Evolutionary conservation across 208 protist species (phyloP).

Genomic region (Phytomonas sp.): DNA sequence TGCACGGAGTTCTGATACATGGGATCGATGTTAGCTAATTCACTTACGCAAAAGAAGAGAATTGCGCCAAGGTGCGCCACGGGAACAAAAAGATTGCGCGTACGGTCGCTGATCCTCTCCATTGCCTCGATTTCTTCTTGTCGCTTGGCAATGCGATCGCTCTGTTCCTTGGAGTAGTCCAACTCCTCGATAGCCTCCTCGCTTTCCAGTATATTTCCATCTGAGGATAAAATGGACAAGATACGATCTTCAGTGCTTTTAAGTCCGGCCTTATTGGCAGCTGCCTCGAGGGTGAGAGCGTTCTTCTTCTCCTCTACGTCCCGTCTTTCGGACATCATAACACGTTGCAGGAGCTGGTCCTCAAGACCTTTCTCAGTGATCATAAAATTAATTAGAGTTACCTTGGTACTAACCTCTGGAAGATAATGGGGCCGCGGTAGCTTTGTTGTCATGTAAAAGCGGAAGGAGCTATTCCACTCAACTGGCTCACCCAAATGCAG

Average conservation of each 20-base stretch:
- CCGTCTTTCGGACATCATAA: conserved; percentile 91
- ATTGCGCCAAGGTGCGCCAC: conserved; percentile 92
- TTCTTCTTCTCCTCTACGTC: conserved; percentile 96
- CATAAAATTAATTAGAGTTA: conserved; percentile 96
- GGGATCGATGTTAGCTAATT: conserved; percentile 93
- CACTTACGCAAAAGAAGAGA: conserved; percentile 97
- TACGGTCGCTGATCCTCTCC: conserved; percentile 95
- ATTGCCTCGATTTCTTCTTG: conserved; percentile 94
- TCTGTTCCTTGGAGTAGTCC: conserved; percentile 91
- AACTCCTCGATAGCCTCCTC: conserved; percentile 93
- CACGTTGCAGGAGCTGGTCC: conserved; percentile 93
- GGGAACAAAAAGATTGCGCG: conserved; percentile 90
- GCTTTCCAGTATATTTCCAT: conserved; percentile 92
- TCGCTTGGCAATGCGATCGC: conserved; percentile 91
- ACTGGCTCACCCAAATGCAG: conserved; percentile 96
- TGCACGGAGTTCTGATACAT: conserved; percentile 97
- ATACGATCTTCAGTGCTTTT: conserved; percentile 89
- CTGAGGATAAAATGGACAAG: conserved; percentile 84
- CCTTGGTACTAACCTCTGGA: conserved; percentile 96
- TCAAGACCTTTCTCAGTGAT: conserved; percentile 94
- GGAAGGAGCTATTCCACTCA: conserved; percentile 94
- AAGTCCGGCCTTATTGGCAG: conserved; percentile 82
- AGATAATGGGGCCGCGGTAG: conserved; percentile 96
- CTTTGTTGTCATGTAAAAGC: conserved; percentile 97
- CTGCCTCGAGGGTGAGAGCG: conserved; percentile 87